phyloP scores from a whole-genome alignment of 176 grass and related monocot genomes.

The Cocos nucifera region DNA sequence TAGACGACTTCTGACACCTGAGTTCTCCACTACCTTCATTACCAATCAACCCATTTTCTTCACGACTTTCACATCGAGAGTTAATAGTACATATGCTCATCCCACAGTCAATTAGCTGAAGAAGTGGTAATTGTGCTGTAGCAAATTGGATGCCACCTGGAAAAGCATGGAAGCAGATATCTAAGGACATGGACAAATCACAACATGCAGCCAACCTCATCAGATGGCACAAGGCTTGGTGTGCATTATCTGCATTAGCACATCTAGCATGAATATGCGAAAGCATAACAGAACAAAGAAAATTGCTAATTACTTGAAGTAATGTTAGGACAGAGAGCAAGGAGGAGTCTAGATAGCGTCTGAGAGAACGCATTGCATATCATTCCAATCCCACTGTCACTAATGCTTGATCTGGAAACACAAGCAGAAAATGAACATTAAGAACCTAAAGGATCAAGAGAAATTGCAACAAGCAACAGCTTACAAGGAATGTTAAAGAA shows the following conservation, averaged over 20 bases:
- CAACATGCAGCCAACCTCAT: no score
- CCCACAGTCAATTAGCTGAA: conserved; percentile 77
- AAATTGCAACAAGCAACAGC: no score
- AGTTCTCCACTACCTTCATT: conserved; percentile 32
- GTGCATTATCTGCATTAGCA: no score
- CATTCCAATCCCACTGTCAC: conserved; percentile 80
- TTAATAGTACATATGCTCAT: conserved; percentile 42
- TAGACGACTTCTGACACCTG: conserved; percentile 33
- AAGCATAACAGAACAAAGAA: conserved; percentile 1
- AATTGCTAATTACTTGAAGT: conserved; percentile 53
- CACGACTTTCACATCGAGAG: conserved; percentile 11
- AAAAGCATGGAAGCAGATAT: conserved; percentile 6
- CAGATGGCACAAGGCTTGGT: no score
- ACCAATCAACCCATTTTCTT: conserved; percentile 26
- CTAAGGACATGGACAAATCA: background rate
- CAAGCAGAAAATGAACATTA: background rate
- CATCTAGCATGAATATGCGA: no score
- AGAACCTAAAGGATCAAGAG: no score
- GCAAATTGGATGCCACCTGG: conserved; percentile 70
- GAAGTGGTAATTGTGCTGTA: conserved; percentile 57
- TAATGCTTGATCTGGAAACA: conserved; percentile 62
- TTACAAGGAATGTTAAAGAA: background rate
- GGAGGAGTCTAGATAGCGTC: conserved; percentile 41
- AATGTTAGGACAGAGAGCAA: conserved; percentile 76
- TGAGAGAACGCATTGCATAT: conserved; percentile 55